A percentile compares a stretch with the other conserved stretches of the same genome.
phyloP scores from a whole-genome alignment of 768 basidiomycete species.

The Lentinula aciculospora region DNA sequence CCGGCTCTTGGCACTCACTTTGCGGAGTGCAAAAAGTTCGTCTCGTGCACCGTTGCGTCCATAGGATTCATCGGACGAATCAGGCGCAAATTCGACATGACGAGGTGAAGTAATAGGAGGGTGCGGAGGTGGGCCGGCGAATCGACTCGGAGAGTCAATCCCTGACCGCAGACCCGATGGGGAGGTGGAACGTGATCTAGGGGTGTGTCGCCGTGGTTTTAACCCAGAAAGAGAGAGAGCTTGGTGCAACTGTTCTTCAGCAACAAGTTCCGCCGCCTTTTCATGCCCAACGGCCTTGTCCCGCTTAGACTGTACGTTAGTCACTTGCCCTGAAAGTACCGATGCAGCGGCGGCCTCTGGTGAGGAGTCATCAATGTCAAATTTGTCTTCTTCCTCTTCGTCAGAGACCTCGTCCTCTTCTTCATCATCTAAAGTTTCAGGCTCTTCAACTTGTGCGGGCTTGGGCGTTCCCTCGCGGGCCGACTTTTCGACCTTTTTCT shows the following conservation, averaged over 20 bases:
- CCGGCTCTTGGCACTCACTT: conserved; percentile 42
- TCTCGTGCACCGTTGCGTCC: conserved; percentile 46
- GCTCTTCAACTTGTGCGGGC: conserved; percentile 34
- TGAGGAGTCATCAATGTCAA: conserved; percentile 91
- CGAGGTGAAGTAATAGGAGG: conserved; percentile 39
- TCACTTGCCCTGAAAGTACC: background rate
- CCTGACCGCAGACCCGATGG: conserved; percentile 46
- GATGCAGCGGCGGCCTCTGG: conserved; percentile 36
- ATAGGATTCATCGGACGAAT: conserved; percentile 22
- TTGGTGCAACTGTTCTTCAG: conserved; percentile 11
- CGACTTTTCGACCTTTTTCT: conserved; percentile 18
- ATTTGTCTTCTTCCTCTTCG: conserved; percentile 70
- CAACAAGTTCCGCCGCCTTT: background rate
- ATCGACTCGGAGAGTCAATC: conserved; percentile 59
- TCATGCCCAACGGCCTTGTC: background rate
- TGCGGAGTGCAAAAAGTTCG: conserved; percentile 36
- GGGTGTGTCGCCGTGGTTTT: conserved; percentile 26
- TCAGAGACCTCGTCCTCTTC: conserved; percentile 44
- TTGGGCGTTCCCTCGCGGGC: conserved; percentile 7
- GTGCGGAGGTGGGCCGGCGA: conserved; percentile 45
- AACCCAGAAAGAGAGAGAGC: conserved; percentile 25
- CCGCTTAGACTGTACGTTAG: conserved; percentile 7
- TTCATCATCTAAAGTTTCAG: conserved; percentile 44
- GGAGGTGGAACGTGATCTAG: conserved; percentile 39
- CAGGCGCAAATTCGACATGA: conserved; percentile 45